Percentiles rank a stretch among this genome's conserved stretches.
These are phyloP conservation scores for Candida takata DNA, from an alignment of 805 yeast genomes.

Conservation along the genomic window DNA sequence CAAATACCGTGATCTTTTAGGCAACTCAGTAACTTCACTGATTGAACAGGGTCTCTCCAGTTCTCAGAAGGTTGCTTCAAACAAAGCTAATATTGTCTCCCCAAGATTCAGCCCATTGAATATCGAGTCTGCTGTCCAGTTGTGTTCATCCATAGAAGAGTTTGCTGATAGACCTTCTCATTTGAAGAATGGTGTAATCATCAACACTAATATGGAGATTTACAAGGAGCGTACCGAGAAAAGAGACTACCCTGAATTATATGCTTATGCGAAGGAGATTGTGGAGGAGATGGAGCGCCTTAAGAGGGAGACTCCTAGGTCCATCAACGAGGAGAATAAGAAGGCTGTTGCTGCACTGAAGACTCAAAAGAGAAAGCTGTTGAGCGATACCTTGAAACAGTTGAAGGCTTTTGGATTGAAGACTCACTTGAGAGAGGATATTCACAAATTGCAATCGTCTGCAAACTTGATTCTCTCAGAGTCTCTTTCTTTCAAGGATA, in stretches of 20 bases:
- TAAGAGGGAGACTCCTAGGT: slow-evolving; percentile 70
- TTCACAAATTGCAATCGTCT: slow-evolving; percentile 53
- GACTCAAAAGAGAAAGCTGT: slow-evolving; percentile 69
- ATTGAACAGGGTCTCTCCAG: slow-evolving; percentile 56
- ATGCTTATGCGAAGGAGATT: slow-evolving; percentile 48
- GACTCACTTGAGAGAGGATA: slow-evolving; percentile 55
- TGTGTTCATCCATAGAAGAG: slow-evolving; percentile 25
- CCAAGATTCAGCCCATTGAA: slow-evolving; percentile 11
- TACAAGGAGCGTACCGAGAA: slow-evolving; percentile 31
- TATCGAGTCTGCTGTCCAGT: slow-evolving; percentile 6
- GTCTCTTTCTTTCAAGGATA: slow-evolving; percentile 37
- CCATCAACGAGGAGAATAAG: slow-evolving; percentile 65
- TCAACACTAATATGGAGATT: slow-evolving; percentile 49
- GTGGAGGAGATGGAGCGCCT: slow-evolving; percentile 53
- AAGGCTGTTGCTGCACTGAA: slow-evolving; percentile 63
- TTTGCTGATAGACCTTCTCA: slow-evolving; percentile 56
- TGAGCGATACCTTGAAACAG: slow-evolving; percentile 73
- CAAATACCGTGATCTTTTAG: slow-evolving; percentile 64
- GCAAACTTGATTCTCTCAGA: slow-evolving; percentile 56
- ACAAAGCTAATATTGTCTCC: slow-evolving; percentile 5
- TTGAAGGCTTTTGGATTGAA: slow-evolving; percentile 72
- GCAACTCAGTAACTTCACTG: slow-evolving; percentile 41
- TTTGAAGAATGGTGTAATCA: slow-evolving; percentile 41
- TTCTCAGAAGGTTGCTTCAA: slow-evolving; percentile 12
- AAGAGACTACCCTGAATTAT: slow-evolving; percentile 41